A percentile compares a stretch with the other conserved stretches of the same genome.
Evolutionary conservation across 2,329 filamentous ascomycete genomes (phyloP).

Genomic region (Beauveria brongniartii): DNA sequence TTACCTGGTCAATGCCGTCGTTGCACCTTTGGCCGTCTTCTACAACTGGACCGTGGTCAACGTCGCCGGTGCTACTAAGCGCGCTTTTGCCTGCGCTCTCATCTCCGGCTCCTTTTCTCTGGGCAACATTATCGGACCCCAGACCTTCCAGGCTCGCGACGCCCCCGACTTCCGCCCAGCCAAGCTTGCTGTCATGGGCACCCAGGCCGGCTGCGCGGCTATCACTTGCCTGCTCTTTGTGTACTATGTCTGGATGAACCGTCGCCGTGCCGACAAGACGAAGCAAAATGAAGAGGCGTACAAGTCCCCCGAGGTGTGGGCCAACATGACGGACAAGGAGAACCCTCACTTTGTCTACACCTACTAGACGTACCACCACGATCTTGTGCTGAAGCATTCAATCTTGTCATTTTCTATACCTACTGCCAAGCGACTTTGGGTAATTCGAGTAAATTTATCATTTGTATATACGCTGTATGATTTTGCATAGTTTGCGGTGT

Average conservation of each 20-base stretch:
- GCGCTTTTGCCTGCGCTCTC: constrained; percentile 40
- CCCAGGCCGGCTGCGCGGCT: constrained; percentile 34
- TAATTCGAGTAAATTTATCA: neutral
- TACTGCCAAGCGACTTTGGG: neutral
- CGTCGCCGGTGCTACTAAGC: constrained; percentile 43
- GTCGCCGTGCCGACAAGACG: constrained; percentile 23
- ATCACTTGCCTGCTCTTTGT: constrained; percentile 36
- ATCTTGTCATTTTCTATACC: neutral
- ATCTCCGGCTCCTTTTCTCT: constrained; percentile 43
- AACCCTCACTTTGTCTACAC: constrained; percentile 50
- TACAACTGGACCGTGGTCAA: constrained; percentile 44
- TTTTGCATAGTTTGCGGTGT: neutral
- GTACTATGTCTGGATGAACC: constrained; percentile 44
- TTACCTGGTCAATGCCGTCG: constrained; percentile 43
- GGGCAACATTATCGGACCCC: constrained; percentile 49
- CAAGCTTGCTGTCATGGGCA: constrained; percentile 47
- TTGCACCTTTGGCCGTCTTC: constrained; percentile 36
- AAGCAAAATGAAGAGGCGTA: constrained; percentile 31
- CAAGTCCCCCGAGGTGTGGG: constrained; percentile 36
- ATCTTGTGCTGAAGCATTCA: neutral
- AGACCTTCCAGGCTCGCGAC: constrained; percentile 45
- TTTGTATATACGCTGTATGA: neutral
- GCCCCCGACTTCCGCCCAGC: constrained; percentile 44
- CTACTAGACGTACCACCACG: constrained; percentile 22
- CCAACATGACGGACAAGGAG: constrained; percentile 46